These are phyloP conservation scores for Erythrobasidium hasegawianum DNA, from an alignment of 1,284 basidiomycete genomes.

Conservation along the genomic window DNA sequence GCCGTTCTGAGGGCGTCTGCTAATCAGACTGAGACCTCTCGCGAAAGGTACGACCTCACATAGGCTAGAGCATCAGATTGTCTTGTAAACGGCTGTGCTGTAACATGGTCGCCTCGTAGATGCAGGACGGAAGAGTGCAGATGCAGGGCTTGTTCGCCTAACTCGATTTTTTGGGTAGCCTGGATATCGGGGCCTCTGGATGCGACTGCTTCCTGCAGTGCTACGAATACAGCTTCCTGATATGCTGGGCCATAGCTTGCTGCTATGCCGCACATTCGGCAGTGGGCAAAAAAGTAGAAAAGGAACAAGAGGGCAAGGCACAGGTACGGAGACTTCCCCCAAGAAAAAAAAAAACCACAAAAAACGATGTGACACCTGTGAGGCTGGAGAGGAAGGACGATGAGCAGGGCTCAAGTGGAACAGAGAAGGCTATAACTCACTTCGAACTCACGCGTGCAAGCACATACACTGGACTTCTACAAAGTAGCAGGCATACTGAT, in stretches of 20 bases:
- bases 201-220: background rate
- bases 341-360: no score
- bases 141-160: constrained; percentile 25
- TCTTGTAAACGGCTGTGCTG: constrained; percentile 68
- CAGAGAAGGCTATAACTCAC: no score
- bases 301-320: no score
- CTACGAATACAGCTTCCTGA: background rate
- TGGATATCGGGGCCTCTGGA: constrained; percentile 20
- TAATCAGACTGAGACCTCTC: no score
- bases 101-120: constrained; percentile 61
- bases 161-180: background rate
- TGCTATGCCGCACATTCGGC: constrained; percentile 23
- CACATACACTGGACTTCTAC: no score
- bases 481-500: no score
- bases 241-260: background rate
- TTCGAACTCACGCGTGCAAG: no score
- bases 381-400: no score
- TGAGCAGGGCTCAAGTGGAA: no score
- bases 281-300: no score
- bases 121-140: constrained; percentile 76
- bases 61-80: constrained; percentile 41
- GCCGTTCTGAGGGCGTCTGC: constrained; percentile 47
- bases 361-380: no score
- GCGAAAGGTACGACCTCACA: background rate
- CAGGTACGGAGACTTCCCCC: no score